These are phyloP conservation scores for Epichloe festucae DNA, from an alignment of 2,329 filamentous ascomycete species.

Conservation along the genomic window DNA sequence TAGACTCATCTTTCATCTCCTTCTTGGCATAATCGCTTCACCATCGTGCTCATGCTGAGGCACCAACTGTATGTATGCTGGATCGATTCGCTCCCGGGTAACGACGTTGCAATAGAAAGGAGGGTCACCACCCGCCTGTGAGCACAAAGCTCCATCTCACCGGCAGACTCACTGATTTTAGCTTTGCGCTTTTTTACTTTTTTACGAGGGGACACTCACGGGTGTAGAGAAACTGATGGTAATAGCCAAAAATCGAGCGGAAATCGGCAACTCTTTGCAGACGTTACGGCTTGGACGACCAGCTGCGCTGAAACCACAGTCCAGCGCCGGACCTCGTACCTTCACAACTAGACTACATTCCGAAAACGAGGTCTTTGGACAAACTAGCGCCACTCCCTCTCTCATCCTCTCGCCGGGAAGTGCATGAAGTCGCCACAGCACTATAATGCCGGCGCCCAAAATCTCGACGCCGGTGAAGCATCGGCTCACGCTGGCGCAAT, in stretches of 20 bases:
- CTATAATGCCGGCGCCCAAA: constrained; percentile 24
- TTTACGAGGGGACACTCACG: background rate
- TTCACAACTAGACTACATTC: background rate
- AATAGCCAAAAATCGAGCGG: too few species aligned
- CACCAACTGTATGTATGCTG: background rate
- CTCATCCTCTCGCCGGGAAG: background rate
- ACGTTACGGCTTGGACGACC: background rate
- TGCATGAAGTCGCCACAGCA: background rate
- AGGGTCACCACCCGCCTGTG: background rate
- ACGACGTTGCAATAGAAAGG: constrained; percentile 1
- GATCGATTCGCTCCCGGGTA: background rate
- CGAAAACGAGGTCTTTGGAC: background rate
- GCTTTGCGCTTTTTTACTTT: background rate
- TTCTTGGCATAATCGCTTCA: background rate
- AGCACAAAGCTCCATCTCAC: background rate
- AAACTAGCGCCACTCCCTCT: background rate
- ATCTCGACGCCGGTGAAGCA: constrained; percentile 37
- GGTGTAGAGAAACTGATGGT: background rate
- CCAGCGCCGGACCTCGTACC: background rate
- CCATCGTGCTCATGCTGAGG: background rate
- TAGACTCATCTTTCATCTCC: background rate
- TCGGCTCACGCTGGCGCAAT: constrained; percentile 70
- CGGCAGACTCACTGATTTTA: background rate
- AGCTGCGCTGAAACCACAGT: background rate
- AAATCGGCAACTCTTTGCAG: background rate